Evolutionary conservation across 257 asterid genomes (phyloP), one percentile per base, ranked within the genome.

Genomic region (Plectranthus barbatus): DNA sequence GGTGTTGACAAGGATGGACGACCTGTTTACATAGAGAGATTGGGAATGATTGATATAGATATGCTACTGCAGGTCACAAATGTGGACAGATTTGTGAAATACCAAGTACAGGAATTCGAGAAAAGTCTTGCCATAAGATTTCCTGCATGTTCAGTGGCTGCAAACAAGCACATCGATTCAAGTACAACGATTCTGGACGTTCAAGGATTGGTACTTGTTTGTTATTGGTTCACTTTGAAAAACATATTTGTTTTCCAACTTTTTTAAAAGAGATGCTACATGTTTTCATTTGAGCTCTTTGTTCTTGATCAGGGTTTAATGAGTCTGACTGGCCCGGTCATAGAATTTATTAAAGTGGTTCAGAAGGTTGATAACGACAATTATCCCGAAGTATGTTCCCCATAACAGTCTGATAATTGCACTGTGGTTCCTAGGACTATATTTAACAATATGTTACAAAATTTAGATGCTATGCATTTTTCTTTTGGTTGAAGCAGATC

Each of bases 121-220:
- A 79, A 48, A 66, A 81, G 60, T 67, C 63, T 81, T 44, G 54
- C 73, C 36, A 56, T 61, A 39, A 76, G 81, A 67, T 81, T 81
- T 67, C 84, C 84, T 29, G 77, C 77, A 19, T 81, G 84, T 65
- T 81, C 87, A 37, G 52, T 68, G 59, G 77, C 80, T 15, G 82
- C 80, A 21, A 76, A 79, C 42, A 76, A 49, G 57, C 82, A 69
- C 71, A 70, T 81, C 47, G 80, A 69, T 73, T 57, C 76, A 62
- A 81, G 80, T 40, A 78, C 82, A 42, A 73, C 82, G 52, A 81
- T 81, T 53, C 60, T 81, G 72, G 87, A 81, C 33, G 87, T 81
- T 53, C 71, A 71, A 63, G 82, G 87, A 79, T 66, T 79, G 87
- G 87, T 13, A 36, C 10, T 67, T 52, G 39, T 20, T 17, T 44